Evolutionary conservation across 352 stramenopile genomes (phyloP).

Genomic region (Halophytophthora batemanensis): DNA sequence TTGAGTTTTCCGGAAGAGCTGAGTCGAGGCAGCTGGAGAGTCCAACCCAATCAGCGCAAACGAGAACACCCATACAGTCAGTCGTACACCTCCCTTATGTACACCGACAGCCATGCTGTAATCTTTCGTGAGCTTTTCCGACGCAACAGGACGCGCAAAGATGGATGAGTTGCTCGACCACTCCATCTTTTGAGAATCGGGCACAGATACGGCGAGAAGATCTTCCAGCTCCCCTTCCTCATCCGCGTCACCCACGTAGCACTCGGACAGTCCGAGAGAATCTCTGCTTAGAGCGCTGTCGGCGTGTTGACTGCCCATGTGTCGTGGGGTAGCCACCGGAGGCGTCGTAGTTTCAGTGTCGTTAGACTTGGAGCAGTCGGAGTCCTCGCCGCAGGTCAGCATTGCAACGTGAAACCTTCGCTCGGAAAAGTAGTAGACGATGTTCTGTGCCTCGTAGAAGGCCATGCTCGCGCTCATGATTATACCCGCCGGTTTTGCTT

Average conservation of each 20-base stretch:
- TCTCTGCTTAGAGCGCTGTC: constrained; percentile 3
- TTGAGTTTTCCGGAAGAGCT: constrained; percentile 45
- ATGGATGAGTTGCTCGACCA: constrained; percentile 45
- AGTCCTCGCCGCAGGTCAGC: constrained; percentile 3
- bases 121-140: constrained; percentile 39
- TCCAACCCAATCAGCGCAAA: constrained; percentile 19
- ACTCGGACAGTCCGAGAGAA: constrained; percentile 12
- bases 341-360: constrained; percentile 2
- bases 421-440: constrained; percentile 35
- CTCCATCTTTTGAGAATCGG: constrained; percentile 48
- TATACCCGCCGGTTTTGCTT: constrained; percentile 21
- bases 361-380: not conserved
- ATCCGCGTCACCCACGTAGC: constrained; percentile 30
- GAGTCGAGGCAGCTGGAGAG: constrained; percentile 12
- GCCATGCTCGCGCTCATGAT: constrained; percentile 31
- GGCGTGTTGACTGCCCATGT: not conserved
- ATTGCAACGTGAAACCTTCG: constrained; percentile 34
- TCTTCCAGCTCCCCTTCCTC: constrained; percentile 22
- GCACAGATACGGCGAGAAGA: constrained; percentile 33
- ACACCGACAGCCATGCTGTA: constrained; percentile 59
- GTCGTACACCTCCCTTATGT: constrained; percentile 25
- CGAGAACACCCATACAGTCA: constrained; percentile 65
- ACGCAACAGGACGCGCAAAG: constrained; percentile 21
- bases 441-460: constrained; percentile 32
- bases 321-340: not conserved